Conservation (phyloP, 2,329 filamentous ascomycete genomes). For the Neurospora sp. region DNA sequence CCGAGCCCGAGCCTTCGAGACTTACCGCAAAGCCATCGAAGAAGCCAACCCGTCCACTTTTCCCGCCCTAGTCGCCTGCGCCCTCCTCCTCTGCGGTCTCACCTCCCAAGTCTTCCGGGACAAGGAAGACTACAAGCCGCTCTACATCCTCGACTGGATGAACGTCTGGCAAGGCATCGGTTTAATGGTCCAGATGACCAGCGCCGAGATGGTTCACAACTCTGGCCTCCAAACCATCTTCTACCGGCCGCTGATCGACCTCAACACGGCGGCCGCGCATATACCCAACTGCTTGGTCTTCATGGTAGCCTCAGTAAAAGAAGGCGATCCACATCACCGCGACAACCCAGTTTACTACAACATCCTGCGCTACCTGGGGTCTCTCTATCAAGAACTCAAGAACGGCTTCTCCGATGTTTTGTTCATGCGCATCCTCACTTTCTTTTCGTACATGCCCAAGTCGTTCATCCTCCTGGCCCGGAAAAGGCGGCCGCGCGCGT, state of each 20-base stretch:
- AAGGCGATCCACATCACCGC: conserved; percentile 31
- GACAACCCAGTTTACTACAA: conserved; percentile 33
- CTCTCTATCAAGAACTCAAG: conserved; percentile 39
- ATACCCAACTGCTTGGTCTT: conserved; percentile 40
- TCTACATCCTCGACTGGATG: conserved; percentile 49
- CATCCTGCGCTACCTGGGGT: conserved; percentile 39
- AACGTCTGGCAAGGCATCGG: conserved; percentile 44
- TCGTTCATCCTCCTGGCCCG: conserved; percentile 35
- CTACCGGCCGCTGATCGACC: conserved; percentile 37
- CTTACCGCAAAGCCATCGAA: conserved; percentile 43
- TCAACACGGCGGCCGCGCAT: conserved; percentile 29
- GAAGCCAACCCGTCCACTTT: conserved; percentile 34
- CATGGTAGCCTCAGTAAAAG: conserved; percentile 37
- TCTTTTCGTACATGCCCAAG: conserved; percentile 40
- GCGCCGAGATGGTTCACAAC: conserved; percentile 22
- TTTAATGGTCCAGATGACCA: conserved; percentile 34
- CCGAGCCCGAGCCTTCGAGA: conserved; percentile 38
- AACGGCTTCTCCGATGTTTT: conserved; percentile 34
- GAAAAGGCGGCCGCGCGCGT: conserved; percentile 32
- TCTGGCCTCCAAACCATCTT: conserved; percentile 40
- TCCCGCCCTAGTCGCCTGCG: conserved; percentile 41
- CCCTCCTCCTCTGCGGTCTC: conserved; percentile 41
- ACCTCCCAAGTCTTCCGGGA: conserved; percentile 42
- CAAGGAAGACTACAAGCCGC: conserved; percentile 26
- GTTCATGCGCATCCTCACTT: conserved; percentile 40